Evolutionary conservation across 2,329 filamentous ascomycete species (phyloP), one percentile per base, ranked within the genome.

Genomic region (Fusarium dlaminii): DNA sequence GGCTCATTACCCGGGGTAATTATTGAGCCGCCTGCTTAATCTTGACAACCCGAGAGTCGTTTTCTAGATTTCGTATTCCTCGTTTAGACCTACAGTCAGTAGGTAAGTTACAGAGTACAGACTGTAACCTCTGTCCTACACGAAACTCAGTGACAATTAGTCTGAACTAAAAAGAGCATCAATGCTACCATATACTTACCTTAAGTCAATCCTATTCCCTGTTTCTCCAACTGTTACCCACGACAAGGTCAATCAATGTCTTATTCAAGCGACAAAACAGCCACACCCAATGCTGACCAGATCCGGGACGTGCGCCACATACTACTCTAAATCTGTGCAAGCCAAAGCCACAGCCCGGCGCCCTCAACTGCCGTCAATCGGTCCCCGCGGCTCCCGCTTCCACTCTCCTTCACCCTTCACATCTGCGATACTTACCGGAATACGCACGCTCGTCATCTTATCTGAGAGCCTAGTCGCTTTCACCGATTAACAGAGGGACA

Each of bases 341-440:
- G 62, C 62, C 58, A 73, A 71, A 74, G 62, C 62, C 62, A 73
- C 71, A 71, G 29, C 20, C 27, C 42, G 62, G 57, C 24, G 30
- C 24, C 52, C 39, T 30, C 43, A 70, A 43, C 54, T 29, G 27
- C 40, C 61, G 42, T 30, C 48, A 24, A 18, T 60, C 72, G 72
- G 72, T 48, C 55, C 36, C 72, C 72, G 72, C 72, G 72, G 71
- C 65, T 40, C 20, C 72, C 72, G 71, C 51, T 48, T 36, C 29
- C 30, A 48, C 51, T 58, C 48, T 30, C 34, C 62, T 74, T 46
- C 48, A 45, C 29, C 49, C 43, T 48, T 61, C 46, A 29, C 29
- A 51, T 24, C 46, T 27, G 22, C 49, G n/a, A 59, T 70, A 67
- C 51, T 55, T 30, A 45, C 30, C 30, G 52, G 29, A 42, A 34